phyloP scores from a whole-genome alignment of 2,329 filamentous ascomycete species.

The Conoideocrella luteorostrata region DNA sequence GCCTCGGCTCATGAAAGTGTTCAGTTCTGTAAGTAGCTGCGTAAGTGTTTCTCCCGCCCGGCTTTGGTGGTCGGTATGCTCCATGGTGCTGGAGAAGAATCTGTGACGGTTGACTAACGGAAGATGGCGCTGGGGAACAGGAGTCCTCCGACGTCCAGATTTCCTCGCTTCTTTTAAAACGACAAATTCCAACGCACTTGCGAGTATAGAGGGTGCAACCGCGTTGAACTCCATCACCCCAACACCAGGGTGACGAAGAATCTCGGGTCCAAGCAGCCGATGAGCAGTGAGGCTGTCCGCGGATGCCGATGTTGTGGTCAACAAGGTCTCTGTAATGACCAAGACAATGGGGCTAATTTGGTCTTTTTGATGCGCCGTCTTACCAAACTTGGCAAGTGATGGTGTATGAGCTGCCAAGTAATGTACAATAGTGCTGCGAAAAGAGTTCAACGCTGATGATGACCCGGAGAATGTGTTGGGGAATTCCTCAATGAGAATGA shows the following conservation, averaged over 20 bases:
- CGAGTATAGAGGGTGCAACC: conserved; percentile 77
- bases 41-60: too few species aligned
- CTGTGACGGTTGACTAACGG: too few species aligned
- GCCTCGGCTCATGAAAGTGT: not conserved
- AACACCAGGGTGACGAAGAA: conserved; percentile 73
- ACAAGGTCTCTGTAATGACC: conserved; percentile 82
- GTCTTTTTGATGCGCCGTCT: conserved; percentile 31
- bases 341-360: conserved; percentile 70
- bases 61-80: too few species aligned
- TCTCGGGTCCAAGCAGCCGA: conserved; percentile 78
- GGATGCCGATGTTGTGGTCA: conserved; percentile 77
- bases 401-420: conserved; percentile 66
- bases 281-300: conserved; percentile 92
- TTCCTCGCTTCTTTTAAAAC: conserved; percentile 79
- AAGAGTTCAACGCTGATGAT: conserved; percentile 59
- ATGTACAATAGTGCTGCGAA: conserved; percentile 68
- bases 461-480: conserved; percentile 66
- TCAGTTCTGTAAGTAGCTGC: not conserved
- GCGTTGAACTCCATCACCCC: conserved; percentile 87
- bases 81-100: too few species aligned
- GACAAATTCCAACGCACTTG: conserved; percentile 75
- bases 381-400: conserved; percentile 42
- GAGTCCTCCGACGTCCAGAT: conserved; percentile 68
- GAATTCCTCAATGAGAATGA: conserved; percentile 77
- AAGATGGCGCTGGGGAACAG: conserved; percentile 67